Evolutionary conservation across 257 asterid genomes (phyloP).

Genomic region (Primulina tabacum): DNA sequence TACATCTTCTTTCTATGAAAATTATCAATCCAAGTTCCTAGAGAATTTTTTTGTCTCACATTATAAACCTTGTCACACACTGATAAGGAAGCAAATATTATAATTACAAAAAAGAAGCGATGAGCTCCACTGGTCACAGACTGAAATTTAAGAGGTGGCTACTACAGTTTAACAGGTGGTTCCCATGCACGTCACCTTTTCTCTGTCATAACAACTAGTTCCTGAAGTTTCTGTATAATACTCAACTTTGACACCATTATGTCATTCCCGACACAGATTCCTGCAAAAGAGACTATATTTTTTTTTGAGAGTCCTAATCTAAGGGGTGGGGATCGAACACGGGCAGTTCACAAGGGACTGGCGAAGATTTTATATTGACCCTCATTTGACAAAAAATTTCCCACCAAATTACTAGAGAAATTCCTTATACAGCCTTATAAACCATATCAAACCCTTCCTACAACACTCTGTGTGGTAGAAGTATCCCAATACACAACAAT

Average conservation of each 20-base stretch:
- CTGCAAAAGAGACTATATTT: no score
- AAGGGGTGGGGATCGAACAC: no score
- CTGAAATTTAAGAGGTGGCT: no score
- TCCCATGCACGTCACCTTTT: background rate
- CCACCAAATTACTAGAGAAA: background rate
- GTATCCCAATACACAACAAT: background rate
- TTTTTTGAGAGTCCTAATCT: no score
- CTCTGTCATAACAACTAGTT: background rate
- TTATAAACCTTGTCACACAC: background rate
- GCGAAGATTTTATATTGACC: background rate
- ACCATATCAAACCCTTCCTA: background rate
- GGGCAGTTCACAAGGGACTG: no score
- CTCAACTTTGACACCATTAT: background rate
- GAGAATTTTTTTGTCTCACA: no score
- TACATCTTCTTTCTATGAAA: background rate
- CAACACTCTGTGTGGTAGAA: background rate
- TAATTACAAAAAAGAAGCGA: no score
- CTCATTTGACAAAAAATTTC: background rate
- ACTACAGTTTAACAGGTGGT: background rate
- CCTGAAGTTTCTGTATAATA: background rate
- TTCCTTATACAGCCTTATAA: background rate
- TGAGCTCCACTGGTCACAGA: background rate
- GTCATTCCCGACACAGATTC: background rate
- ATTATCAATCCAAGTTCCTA: background rate
- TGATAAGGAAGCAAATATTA: background rate